These are phyloP conservation scores for Aquilaria sinensis DNA, from an alignment of 345 rosid species.

Conservation along the genomic window DNA sequence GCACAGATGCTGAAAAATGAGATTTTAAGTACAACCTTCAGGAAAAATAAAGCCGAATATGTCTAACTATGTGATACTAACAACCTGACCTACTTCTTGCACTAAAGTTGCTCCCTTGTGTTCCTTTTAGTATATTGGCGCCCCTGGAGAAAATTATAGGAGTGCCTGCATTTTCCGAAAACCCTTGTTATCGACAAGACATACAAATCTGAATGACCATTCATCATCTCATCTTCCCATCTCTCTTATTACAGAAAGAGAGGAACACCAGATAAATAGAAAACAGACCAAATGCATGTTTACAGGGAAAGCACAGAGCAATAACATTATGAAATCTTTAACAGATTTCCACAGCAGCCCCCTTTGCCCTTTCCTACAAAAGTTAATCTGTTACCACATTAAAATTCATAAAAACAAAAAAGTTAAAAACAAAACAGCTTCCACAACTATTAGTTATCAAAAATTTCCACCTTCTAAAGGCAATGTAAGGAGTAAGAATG, in stretches of 20 bases:
- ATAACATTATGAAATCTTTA: neutral
- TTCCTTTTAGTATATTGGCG: slow-evolving; percentile 15
- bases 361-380: too few relatives aligned
- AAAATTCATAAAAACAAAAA: too few relatives aligned
- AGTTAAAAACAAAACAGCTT: too few relatives aligned
- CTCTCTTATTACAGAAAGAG: too few relatives aligned
- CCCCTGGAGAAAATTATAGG: slow-evolving; percentile 28
- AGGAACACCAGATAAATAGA: neutral
- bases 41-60: slow-evolving; percentile 15
- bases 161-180: slow-evolving; percentile 36
- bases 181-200: neutral
- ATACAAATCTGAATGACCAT: neutral
- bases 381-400: too few relatives aligned
- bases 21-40: slow-evolving; percentile 16
- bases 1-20: slow-evolving; percentile 60
- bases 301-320: neutral
- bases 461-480: too few relatives aligned
- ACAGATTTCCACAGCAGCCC: neutral
- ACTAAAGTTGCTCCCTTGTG: slow-evolving; percentile 14
- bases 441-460: too few relatives aligned
- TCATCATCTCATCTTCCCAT: too few relatives aligned
- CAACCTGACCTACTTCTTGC: slow-evolving; percentile 52
- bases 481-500: too few relatives aligned
- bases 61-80: slow-evolving; percentile 12
- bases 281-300: neutral